These are phyloP conservation scores for Wickerhamomyces subpelliculosus DNA, from an alignment of 805 yeast genomes.

Conservation along the genomic window DNA sequence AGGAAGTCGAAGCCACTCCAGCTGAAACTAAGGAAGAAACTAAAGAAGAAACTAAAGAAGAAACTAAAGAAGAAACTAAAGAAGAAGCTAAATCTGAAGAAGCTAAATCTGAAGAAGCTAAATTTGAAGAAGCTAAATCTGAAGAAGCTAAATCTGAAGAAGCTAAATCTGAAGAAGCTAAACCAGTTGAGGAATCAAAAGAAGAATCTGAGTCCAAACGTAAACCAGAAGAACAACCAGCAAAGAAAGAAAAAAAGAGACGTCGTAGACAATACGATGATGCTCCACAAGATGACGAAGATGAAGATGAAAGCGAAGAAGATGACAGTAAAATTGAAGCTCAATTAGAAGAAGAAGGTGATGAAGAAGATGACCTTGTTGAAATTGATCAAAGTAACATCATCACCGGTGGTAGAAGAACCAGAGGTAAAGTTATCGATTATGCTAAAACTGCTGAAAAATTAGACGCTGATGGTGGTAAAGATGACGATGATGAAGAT, in stretches of 20 bases:
- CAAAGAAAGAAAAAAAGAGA: conserved; percentile 40
- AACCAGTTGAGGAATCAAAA: conserved; percentile 17
- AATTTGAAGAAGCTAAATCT: conserved; percentile 9
- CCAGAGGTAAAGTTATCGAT: conserved; percentile 85
- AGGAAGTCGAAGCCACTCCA: conserved; percentile 15
- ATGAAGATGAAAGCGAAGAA: conserved; percentile 34
- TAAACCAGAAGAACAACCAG: conserved; percentile 16
- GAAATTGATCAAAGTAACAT: conserved; percentile 82
- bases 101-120: conserved; percentile 6
- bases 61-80: conserved; percentile 5
- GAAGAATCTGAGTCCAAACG: conserved; percentile 18
- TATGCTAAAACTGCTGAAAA: conserved; percentile 75
- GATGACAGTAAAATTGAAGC: conserved; percentile 47
- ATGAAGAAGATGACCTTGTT: conserved; percentile 69
- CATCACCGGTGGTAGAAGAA: conserved; percentile 80
- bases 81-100: conserved; percentile 13
- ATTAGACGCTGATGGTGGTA: conserved; percentile 38
- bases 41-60: conserved; percentile 3
- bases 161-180: conserved; percentile 7
- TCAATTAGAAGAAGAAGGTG: conserved; percentile 41
- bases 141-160: conserved; percentile 11
- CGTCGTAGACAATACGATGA: conserved; percentile 58
- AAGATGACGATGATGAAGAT: conserved; percentile 38
- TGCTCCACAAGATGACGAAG: conserved; percentile 47
- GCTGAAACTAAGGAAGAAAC: conserved; percentile 3